Base-by-base conservation (phyloP, 2,329 filamentous ascomycete species). In the Paraphoma sp. region DNA sequence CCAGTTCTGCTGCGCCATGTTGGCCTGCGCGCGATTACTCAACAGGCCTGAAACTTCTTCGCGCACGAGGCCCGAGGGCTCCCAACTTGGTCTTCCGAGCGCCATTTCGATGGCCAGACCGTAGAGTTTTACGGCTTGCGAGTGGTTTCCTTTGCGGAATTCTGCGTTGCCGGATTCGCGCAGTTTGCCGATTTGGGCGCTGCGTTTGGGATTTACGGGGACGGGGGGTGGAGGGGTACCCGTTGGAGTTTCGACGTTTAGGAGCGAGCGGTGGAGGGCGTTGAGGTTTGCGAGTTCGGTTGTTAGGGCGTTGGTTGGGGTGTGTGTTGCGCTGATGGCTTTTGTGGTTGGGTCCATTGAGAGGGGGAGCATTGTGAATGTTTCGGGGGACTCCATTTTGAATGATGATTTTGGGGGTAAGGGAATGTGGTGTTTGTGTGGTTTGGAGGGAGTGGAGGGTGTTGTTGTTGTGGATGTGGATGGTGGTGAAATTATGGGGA, bases 121-220 rank as follows among this genome's bases (percentile, higher is more conserved):
- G 82, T 98, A 97, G 66, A 93, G 84, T 66, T 88, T 88, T 65
- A 92, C 83, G 4, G 94, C 94, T 52, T 96, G 92, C 53, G 78
- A 79, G 79, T 90, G 87, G 65, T 87, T 84, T 68, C 85, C 85
- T 78, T 94, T 93, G 78, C 92, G 90, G 83, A 91, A 94, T 67
- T 91, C 87, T 56, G 81, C 81, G 82, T 97, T 97, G 70, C 92
- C 94, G 54, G 85, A 86, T 76, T 98, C 95, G 75, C 93, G 91
- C 64, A 98, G 88, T 81, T 98, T 98, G 79, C 84, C 87, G 78
- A 99, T 90, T 74, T 93, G 88, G 36, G 91, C 92, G 64, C 86
- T 89, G 72, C 94, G 92, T 81, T 97, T 97, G 49, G 92, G 93
- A 82, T 97, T 96, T 60, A 97, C 89, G 57, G 93, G 93, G 42